Evolutionary conservation across 108 stramenopile genomes (phyloP).

Genomic region (Parietichytrium sp.): DNA sequence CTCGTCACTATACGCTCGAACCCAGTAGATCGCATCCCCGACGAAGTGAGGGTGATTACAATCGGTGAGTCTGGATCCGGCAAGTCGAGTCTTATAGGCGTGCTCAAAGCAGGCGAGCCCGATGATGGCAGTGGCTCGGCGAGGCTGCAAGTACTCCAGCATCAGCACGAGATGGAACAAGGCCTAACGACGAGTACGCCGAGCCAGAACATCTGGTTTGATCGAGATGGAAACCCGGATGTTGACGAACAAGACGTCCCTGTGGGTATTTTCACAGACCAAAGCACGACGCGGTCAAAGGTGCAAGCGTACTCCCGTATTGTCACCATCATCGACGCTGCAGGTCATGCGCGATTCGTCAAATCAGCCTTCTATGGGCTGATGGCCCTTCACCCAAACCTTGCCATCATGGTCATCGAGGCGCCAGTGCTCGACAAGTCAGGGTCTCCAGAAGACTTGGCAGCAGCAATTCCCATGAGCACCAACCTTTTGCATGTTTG

Average conservation of each 20-base stretch:
- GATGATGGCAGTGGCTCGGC: constrained; percentile 66
- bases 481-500: constrained; percentile 47
- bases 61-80: constrained; percentile 43
- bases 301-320: not conserved
- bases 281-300: not conserved
- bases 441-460: not conserved
- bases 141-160: constrained; percentile 59
- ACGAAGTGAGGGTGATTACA: constrained; percentile 5
- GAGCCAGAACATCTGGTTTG: constrained; percentile 46
- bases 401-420: constrained; percentile 44
- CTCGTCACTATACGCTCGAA: not conserved
- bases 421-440: constrained; percentile 43
- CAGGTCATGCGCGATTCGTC: constrained; percentile 57
- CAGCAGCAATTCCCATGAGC: constrained; percentile 4
- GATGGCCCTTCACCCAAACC: constrained; percentile 50
- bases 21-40: not conserved
- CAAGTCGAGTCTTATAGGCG: constrained; percentile 63
- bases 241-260: constrained; percentile 1
- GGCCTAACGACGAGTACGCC: constrained; percentile 59
- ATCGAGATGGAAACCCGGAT: not conserved
- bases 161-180: constrained; percentile 62
- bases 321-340: constrained; percentile 53
- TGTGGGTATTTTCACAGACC: not conserved
- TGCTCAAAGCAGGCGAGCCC: constrained; percentile 54
- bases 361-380: constrained; percentile 59